Base-by-base conservation (phyloP, 1,139 yeast genomes). In the Debaryomycetaceae sp. region DNA sequence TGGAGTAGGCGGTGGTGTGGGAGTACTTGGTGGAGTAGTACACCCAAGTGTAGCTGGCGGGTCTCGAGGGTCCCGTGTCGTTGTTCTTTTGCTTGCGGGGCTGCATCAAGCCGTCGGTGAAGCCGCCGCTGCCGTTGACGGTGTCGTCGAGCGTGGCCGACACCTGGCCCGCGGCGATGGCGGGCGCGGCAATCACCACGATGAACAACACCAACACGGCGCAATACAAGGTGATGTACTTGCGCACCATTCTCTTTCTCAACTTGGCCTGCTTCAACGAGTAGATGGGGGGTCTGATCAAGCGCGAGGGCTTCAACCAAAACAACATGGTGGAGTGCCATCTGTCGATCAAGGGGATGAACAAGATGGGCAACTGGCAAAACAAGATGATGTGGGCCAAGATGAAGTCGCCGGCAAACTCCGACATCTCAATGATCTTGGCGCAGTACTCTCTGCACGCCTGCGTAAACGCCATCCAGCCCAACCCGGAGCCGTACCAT, bases 271-370 rank as follows among this genome's bases (percentile, higher is more conserved):
- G 98, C 67, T 93, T 91, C 69, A 91, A 73, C 12, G 97, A 88
- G 67, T 86, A 93, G 56, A 93, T 91, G 49, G 98, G 99, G 44
- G 97, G 98, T 65, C 99, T 85, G 54, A 91, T 91, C 70, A 91
- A 96, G 67, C 95, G 83, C 40, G 94, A 82, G 41, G 98, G 98
- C 61, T 88, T 85, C 65, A 91, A 81, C 99, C 99, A 91, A 80
- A 91, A 91, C 65, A 91, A 75, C 91, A 91, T 81, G 65, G 89
- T 83, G 29, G 98, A 89, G 66, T 91, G 99, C 95, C 95, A 88
- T 71, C 89, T 84, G 68, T 91, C 98, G 59, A 89, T 70, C 62
- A 78, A 73, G 52, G 99, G 99, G 49, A 91, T 65, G 45, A 75
- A 71, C 46, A 93, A 72, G 35, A 88, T 55, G 49, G 99, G 99